Evolutionary conservation across 805 yeast genomes (phyloP).

Genomic region (Metschnikowia gelsemii): DNA sequence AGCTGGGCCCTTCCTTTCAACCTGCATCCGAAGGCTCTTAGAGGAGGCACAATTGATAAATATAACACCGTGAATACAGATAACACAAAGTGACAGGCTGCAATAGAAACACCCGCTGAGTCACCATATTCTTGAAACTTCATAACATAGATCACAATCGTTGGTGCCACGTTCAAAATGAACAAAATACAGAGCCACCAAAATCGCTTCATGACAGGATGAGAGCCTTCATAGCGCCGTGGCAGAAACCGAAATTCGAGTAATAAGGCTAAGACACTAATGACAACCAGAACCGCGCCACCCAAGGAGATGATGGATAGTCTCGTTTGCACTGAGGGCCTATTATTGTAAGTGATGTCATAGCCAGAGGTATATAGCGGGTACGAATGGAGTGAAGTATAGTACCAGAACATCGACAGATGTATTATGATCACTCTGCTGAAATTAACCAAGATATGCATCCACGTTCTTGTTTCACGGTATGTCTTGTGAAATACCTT

Average conservation of each 20-base stretch:
- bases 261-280: constrained; percentile 55
- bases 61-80: constrained; percentile 55
- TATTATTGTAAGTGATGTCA: constrained; percentile 51
- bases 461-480: constrained; percentile 96
- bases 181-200: constrained; percentile 43
- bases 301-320: constrained; percentile 64
- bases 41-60: constrained; percentile 62
- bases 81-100: constrained; percentile 55
- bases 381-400: constrained; percentile 66
- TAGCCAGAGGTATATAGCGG: constrained; percentile 63
- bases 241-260: constrained; percentile 68
- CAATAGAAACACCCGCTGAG: constrained; percentile 40
- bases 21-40: constrained; percentile 46
- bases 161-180: constrained; percentile 48
- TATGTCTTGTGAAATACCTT: constrained; percentile 85
- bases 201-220: constrained; percentile 52
- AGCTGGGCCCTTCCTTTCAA: constrained; percentile 37
- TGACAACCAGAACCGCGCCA: constrained; percentile 56
- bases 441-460: constrained; percentile 90
- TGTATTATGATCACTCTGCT: constrained; percentile 73
- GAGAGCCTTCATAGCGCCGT: constrained; percentile 70
- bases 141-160: constrained; percentile 45
- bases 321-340: constrained; percentile 57
- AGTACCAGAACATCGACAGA: constrained; percentile 72
- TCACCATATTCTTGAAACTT: constrained; percentile 23